Evolutionary conservation across 371 early-diverging fungal species (phyloP).

Genomic region (Parasitella parasitica): DNA sequence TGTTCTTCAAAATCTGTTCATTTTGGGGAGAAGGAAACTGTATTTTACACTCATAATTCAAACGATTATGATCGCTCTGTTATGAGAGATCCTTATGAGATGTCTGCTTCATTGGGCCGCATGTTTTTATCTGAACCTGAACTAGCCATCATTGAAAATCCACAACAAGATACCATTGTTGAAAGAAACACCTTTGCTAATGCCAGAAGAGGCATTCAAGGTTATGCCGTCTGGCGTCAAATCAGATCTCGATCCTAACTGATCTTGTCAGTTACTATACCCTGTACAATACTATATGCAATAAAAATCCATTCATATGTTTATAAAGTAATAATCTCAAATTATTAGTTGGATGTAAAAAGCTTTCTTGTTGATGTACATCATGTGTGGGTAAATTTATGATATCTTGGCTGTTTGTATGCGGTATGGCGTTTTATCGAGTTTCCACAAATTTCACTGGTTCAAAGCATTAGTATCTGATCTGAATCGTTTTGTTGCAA

Average conservation of each 20-base stretch:
- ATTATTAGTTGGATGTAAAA: too few relatives aligned
- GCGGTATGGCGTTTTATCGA: background rate
- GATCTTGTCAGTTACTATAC: background rate
- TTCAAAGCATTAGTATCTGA: background rate
- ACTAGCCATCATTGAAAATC: background rate
- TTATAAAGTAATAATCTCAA: too few relatives aligned
- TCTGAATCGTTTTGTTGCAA: background rate
- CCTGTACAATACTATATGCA: background rate
- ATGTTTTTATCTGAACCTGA: conserved; percentile 7
- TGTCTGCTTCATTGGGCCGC: background rate
- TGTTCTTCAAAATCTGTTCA: conserved; percentile 30
- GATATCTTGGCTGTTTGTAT: background rate
- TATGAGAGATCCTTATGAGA: background rate
- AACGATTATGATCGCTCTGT: conserved; percentile 39
- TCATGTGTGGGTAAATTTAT: conserved; percentile 7
- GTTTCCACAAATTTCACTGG: conserved; percentile 26
- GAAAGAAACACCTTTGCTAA: conserved; percentile 12
- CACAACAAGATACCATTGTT: conserved; percentile 9
- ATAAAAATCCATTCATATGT: background rate
- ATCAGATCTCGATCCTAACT: conserved; percentile 1
- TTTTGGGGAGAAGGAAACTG: conserved; percentile 27
- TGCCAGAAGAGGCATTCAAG: conserved; percentile 11
- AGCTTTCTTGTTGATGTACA: too few relatives aligned
- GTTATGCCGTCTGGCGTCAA: conserved; percentile 6
- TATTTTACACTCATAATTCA: conserved; percentile 42